Evolutionary conservation across 257 asterid genomes (phyloP).

Genomic region (Nicotiana attenuata): DNA sequence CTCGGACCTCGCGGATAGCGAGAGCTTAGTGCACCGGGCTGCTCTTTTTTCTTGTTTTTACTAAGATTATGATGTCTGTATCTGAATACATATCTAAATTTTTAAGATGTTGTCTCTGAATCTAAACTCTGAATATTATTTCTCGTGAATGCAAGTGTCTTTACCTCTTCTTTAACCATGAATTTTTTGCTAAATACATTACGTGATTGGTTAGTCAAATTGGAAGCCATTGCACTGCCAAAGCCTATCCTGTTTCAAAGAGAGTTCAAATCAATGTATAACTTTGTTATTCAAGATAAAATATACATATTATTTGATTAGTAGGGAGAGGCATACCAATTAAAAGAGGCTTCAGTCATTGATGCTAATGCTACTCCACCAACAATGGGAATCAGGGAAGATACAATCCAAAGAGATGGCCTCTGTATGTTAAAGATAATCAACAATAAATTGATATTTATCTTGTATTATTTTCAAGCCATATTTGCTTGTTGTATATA

Average conservation of each 20-base stretch:
- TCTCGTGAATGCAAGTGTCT: neutral
- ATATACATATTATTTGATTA: neutral
- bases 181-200: constrained; percentile 76
- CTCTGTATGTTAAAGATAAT: constrained; percentile 43
- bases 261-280: neutral
- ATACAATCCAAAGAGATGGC: constrained; percentile 67
- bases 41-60: neutral
- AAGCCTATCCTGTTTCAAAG: constrained; percentile 67
- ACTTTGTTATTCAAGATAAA: neutral
- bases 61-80: neutral
- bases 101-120: neutral
- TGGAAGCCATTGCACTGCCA: constrained; percentile 92
- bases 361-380: constrained; percentile 94
- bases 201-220: constrained; percentile 80
- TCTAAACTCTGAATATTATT: neutral
- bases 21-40: too few species aligned
- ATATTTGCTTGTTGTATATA: too few species aligned
- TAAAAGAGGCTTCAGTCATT: constrained; percentile 80
- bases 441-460: neutral
- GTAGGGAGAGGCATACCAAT: constrained; percentile 46
- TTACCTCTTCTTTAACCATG: constrained; percentile 69
- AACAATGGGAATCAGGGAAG: constrained; percentile 77
- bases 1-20: too few species aligned
- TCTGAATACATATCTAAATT: neutral
- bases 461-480: too few species aligned